Percentiles rank a stretch among this genome's conserved stretches.
phyloP scores from a whole-genome alignment of 768 basidiomycete species.

The Sistotremastrum niveocremeum region DNA sequence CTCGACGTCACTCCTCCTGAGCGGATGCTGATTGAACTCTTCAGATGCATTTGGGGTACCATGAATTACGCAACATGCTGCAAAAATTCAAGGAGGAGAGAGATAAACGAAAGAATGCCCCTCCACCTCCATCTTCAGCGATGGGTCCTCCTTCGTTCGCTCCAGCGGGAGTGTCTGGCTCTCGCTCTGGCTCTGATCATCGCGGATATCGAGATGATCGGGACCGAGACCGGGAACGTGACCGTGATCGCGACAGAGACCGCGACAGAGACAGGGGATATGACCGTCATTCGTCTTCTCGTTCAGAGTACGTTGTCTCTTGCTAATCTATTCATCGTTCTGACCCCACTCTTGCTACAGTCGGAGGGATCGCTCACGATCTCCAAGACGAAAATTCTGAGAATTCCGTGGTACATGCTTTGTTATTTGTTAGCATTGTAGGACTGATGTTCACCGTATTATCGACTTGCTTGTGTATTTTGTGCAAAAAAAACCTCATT shows the following conservation, averaged over 20 bases:
- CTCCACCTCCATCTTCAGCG: constrained; percentile 23
- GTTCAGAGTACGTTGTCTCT: constrained; percentile 47
- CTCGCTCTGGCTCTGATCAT: constrained; percentile 22
- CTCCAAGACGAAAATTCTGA: constrained; percentile 53
- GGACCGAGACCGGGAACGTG: constrained; percentile 50
- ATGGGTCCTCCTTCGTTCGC: constrained; percentile 19
- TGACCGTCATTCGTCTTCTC: constrained; percentile 53
- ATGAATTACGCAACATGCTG: constrained; percentile 92
- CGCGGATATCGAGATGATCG: constrained; percentile 33
- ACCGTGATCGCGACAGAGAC: constrained; percentile 46
- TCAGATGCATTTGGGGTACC: constrained; percentile 98
- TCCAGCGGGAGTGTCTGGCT: constrained; percentile 15
- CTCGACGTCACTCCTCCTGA: neutral
- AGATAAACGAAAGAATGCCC: constrained; percentile 58
- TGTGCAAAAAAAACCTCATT: too few species aligned
- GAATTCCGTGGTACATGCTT: neutral
- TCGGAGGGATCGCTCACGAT: constrained; percentile 62
- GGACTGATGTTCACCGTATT: too few species aligned
- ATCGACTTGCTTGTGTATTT: too few species aligned
- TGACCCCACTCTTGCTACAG: constrained; percentile 18
- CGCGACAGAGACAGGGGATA: constrained; percentile 30
- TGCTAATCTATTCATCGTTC: constrained; percentile 7
- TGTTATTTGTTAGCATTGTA: too few species aligned
- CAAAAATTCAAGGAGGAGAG: constrained; percentile 83
- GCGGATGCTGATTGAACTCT: neutral